phyloP scores from a whole-genome alignment of 2,329 filamentous ascomycete species.

The Penicillium palitans region DNA sequence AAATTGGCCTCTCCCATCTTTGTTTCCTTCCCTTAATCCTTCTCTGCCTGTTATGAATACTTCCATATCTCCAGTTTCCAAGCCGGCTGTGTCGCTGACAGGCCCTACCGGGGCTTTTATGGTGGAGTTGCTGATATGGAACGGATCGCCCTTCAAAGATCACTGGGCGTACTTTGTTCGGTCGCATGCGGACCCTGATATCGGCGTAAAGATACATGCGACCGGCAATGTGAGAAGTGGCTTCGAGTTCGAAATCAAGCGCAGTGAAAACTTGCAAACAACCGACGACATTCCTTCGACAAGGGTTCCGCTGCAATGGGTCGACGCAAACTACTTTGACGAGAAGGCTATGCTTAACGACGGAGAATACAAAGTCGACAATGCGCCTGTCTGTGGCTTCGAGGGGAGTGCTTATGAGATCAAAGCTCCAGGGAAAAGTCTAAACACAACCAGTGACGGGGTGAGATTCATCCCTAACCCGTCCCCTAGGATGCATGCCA shows the following conservation, averaged over 20 bases:
- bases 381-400: conserved; percentile 28
- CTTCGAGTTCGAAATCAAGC: conserved; percentile 35
- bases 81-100: neutral
- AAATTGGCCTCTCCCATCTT: neutral
- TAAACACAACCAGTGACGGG: conserved; percentile 6
- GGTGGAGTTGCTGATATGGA: conserved; percentile 34
- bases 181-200: conserved; percentile 15
- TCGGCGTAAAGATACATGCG: conserved; percentile 35
- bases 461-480: neutral
- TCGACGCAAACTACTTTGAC: conserved; percentile 25
- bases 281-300: conserved; percentile 19
- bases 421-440: neutral
- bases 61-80: neutral
- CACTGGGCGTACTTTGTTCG: conserved; percentile 40
- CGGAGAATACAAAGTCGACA: conserved; percentile 20
- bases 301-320: conserved; percentile 35
- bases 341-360: conserved; percentile 30
- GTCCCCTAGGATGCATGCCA: neutral
- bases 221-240: conserved; percentile 34
- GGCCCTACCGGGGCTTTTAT: conserved; percentile 22
- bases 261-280: conserved; percentile 24
- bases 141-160: conserved; percentile 38
- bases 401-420: conserved; percentile 25
- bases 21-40: neutral
- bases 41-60: neutral